Evolutionary conservation across 2,329 filamentous ascomycete genomes (phyloP).

Genomic region (Tolypocladium nubicola): DNA sequence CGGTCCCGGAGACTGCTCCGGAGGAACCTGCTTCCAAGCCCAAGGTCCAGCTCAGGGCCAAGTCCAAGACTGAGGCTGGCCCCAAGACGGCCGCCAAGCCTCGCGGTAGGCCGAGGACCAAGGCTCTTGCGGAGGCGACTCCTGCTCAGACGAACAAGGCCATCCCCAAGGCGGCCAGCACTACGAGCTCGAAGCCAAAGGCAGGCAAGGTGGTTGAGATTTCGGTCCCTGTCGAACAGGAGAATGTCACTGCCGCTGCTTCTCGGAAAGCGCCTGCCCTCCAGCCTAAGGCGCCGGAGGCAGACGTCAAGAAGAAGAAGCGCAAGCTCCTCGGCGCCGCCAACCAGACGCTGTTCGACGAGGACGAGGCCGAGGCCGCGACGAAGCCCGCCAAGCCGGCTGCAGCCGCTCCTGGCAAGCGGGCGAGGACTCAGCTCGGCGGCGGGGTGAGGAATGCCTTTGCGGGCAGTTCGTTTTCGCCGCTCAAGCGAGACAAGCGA

Average conservation of each 20-base stretch:
- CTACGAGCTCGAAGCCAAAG: conserved; percentile 21
- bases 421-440: conserved; percentile 6
- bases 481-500: conserved; percentile 59
- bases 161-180: conserved; percentile 10
- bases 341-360: conserved; percentile 60
- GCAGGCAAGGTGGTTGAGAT: conserved; percentile 30
- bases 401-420: background rate
- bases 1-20: conserved; percentile 1
- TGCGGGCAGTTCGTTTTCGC: conserved; percentile 50
- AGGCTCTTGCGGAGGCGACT: conserved; percentile 33
- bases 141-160: conserved; percentile 35
- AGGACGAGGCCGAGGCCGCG: conserved; percentile 39
- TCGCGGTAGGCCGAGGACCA: conserved; percentile 34
- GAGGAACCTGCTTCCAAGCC: conserved; percentile 2
- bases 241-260: conserved; percentile 12
- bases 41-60: conserved; percentile 5
- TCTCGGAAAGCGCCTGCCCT: conserved; percentile 6
- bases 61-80: conserved; percentile 2
- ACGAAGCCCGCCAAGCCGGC: conserved; percentile 23
- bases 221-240: conserved; percentile 16
- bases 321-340: conserved; percentile 57
- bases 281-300: conserved; percentile 12
- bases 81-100: conserved; percentile 20
- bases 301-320: conserved; percentile 53
- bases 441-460: conserved; percentile 34